Base-by-base conservation (phyloP, 2,329 filamentous ascomycete species). In the Zasmidium angulare region DNA sequence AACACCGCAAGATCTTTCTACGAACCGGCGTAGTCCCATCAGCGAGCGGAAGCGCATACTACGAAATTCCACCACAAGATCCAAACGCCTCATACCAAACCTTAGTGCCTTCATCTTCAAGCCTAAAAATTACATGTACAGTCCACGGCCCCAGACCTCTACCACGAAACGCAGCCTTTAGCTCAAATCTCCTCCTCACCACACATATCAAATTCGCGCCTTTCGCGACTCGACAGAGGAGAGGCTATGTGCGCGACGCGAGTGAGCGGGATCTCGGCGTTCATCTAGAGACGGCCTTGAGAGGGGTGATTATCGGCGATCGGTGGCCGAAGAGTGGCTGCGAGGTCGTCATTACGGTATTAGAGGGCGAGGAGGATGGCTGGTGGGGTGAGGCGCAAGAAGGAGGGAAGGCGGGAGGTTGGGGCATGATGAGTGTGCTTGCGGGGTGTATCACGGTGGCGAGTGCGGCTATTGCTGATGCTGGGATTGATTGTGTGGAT, bases 261-360 rank as follows among this genome's bases (percentile, higher is more conserved):
- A 88, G 84, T 62, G 95, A 99, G 78, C 85, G 93, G 53, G 95
- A 99, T 72, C 82, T 99, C 1, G 91, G 91, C 12, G 89, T 93
- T 11, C 93, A 98, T 73, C 80, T 99, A 2, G 93, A 98, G 75
- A 93, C 91, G 17, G 93, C 95, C 23, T 81, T 99, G 53, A 85
- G 92, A 31, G 93, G 93, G 0, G 90, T 91, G 7, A 87, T 98
- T 53, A 93, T 98, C 71, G 92, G 91, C 14, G 93, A 97, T 73
- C 83, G 93, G 59, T 99, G 93, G 91, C 95, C 95, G n/a, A 99
- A 99, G 81, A 96, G 91, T 74, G 93, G 91, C 48, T 88, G 96
- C n/a, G 95, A 99, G 73, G 88, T 99, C 46, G 88, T 96, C 19
- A 86, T 99, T 51, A 97, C 92, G 0, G 87, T 99, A 51, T 81